phyloP scores from a whole-genome alignment of 805 yeast genomes.

The Saccharomycopsis sp. region DNA sequence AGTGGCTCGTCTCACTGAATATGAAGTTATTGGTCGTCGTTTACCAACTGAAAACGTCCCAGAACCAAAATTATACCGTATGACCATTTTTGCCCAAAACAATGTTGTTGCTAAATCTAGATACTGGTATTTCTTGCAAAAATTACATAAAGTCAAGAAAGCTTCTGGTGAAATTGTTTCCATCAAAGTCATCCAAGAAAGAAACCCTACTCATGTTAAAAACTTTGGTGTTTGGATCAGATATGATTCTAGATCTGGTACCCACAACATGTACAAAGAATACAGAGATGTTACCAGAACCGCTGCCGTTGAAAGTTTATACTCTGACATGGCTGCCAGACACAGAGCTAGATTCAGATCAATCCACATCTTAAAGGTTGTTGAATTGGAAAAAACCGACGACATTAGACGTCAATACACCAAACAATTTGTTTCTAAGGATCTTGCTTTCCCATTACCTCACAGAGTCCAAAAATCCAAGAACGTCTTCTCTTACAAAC shows the following conservation, averaged over 20 bases:
- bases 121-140: slow-evolving; percentile 99
- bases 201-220: slow-evolving; percentile 98
- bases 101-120: slow-evolving; percentile 99
- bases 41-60: slow-evolving; percentile 98
- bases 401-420: slow-evolving; percentile 99
- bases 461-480: slow-evolving; percentile 95
- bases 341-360: slow-evolving; percentile 99
- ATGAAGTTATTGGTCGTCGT: slow-evolving; percentile 99
- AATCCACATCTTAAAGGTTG: slow-evolving; percentile 98
- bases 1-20: slow-evolving; percentile 98
- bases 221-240: slow-evolving; percentile 99
- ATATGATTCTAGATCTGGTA: slow-evolving; percentile 99
- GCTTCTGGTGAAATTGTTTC: slow-evolving; percentile 99
- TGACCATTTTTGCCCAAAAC: slow-evolving; percentile 99
- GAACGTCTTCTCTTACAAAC: slow-evolving; percentile 80
- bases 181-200: slow-evolving; percentile 82
- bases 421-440: slow-evolving; percentile 91
- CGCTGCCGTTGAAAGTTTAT: slow-evolving; percentile 96
- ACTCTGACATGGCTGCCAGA: slow-evolving; percentile 99
- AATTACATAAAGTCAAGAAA: slow-evolving; percentile 98
- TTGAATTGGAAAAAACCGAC: slow-evolving; percentile 93
- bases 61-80: slow-evolving; percentile 99
- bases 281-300: slow-evolving; percentile 99
- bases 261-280: slow-evolving; percentile 99
- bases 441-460: slow-evolving; percentile 99